Base-by-base conservation (phyloP, 2,329 filamentous ascomycete genomes). In the Fusarium cicatricum region DNA sequence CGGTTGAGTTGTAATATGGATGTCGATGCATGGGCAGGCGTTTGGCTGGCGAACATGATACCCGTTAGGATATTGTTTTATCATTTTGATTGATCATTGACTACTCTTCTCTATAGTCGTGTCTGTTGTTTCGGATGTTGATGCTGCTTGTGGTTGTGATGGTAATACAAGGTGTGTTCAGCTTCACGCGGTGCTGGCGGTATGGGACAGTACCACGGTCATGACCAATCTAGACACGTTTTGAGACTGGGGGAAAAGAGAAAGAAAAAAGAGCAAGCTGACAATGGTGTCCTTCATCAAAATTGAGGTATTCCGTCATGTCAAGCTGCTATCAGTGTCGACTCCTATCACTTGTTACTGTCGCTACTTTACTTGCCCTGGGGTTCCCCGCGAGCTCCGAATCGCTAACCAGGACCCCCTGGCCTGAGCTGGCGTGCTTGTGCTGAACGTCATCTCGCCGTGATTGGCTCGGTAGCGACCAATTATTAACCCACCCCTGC, bases 401-500 rank as follows among this genome's bases (percentile, higher is more conserved):
- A 48, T 50, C 52, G 55, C 57, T 60, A 55, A 64, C 64, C 64
- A 63, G 64, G 55, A 39, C 60, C 64, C 66, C 58, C 38, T 49
- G 54, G n/a, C 48, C 55, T 11, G 57, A 57, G 21, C 21, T 59
- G 62, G 64, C 60, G 58, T 58, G 55, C 52, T 59, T 63, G 52
- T 46, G 66, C 66, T 71, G 67, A 69, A 75, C 73, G 66, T 75
- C 72, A 73, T 71, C 55, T 54, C 48, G 43, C 26, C 39, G 7
- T 75, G 70, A 75, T 75, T 75, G 73, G 73, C 44, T 67, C 56
- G 64, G 61, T 49, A 64, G 55, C 42, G 62, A 53, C 44, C 62
- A 53, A 60, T 61, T 62, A 65, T 65, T 64, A 59, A 55, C 47
- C 43, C 15, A 57, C 56, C 73, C 73, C 67, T 75, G 73, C 67